A percentile compares a stretch with the other conserved stretches of the same genome.
Conservation (phyloP, 164 flowering plant species). For the Paratinospora sagittata region DNA sequence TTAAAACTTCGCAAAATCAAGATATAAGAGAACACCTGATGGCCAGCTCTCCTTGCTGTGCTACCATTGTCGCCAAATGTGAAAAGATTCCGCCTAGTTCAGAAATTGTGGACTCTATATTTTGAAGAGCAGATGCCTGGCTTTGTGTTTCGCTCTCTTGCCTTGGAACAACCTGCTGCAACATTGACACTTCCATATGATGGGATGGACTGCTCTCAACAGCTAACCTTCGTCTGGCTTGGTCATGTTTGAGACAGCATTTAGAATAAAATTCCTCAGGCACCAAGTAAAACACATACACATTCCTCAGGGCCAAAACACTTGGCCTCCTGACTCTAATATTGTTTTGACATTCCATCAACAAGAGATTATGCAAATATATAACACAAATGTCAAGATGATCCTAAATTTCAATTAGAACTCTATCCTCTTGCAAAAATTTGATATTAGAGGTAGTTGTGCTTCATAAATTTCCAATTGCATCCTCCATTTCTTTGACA, state of each 20-base stretch:
- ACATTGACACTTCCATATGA: conserved; percentile 66
- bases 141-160: conserved; percentile 53
- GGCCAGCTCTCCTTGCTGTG: conserved; percentile 85
- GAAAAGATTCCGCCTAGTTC: conserved; percentile 85
- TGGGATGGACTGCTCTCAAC: conserved; percentile 55
- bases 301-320: too few relatives aligned
- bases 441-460: too few relatives aligned
- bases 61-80: conserved; percentile 85
- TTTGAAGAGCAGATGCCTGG: conserved; percentile 72
- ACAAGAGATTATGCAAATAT: too few relatives aligned
- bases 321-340: too few relatives aligned
- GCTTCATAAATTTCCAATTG: background rate
- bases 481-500: background rate
- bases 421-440: too few relatives aligned
- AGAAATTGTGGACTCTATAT: conserved; percentile 83
- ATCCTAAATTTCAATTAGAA: too few relatives aligned
- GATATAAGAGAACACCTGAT: conserved; percentile 49
- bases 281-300: too few relatives aligned
- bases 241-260: conserved; percentile 13
- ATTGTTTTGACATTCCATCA: too few relatives aligned
- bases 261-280: background rate
- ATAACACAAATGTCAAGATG: too few relatives aligned
- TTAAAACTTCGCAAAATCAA: background rate
- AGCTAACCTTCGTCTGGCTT: conserved; percentile 63
- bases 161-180: conserved; percentile 76